Evolutionary conservation across 2,329 filamentous ascomycete genomes (phyloP), one percentile per base, ranked within the genome.

Genomic region (Apiospora kogelbergensis): DNA sequence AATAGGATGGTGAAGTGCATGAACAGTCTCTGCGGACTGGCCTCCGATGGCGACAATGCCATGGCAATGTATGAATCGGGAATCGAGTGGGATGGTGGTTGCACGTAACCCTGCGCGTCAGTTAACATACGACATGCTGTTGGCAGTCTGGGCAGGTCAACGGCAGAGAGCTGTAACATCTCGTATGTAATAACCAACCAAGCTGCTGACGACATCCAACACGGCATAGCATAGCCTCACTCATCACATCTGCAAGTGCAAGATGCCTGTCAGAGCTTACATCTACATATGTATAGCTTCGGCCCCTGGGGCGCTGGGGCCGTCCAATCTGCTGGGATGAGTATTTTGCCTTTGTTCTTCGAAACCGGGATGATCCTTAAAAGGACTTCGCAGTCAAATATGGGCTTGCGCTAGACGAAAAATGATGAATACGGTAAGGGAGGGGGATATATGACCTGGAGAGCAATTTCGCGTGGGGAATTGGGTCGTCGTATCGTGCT

Each of bases 391-490:
- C 53, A 60, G 30, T 60, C 20, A 22, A 22, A 30, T 30, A 57
- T 20, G 48, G 30, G 9, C 53, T 37, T n/a, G 53, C 53, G 30
- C 53, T 60, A 60, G 10, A 10, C 17, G 26, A 37, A 30, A 45
- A 60, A 30, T 37, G 53, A 60, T 60, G 53, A 60, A 60, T 60
- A 60, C 53, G 53, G 53, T 37, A 60, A 60, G 53, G 30, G 53
- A 60, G 53, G 30, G 53, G 37, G 53, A 60, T 30, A n/a, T 13
- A 42, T 42, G 40, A 42, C 40, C 53, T 20, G n/a, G 30, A 37
- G 10, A 33, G 71, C 69, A 74, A 75, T 74, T 70, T 74, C 72
- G 72, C 70, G 67, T 70, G 70, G 67, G 44, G 70, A 65, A 65
- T 41, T 65, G 24, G 22, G 41, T 64, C 73, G 76, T 74, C 70